A percentile compares a stretch with the other conserved stretches of the same genome.
These are phyloP conservation scores for Hyaloperonospora arabidopsidis DNA, from an alignment of 352 stramenopile species.

Conservation along the genomic window DNA sequence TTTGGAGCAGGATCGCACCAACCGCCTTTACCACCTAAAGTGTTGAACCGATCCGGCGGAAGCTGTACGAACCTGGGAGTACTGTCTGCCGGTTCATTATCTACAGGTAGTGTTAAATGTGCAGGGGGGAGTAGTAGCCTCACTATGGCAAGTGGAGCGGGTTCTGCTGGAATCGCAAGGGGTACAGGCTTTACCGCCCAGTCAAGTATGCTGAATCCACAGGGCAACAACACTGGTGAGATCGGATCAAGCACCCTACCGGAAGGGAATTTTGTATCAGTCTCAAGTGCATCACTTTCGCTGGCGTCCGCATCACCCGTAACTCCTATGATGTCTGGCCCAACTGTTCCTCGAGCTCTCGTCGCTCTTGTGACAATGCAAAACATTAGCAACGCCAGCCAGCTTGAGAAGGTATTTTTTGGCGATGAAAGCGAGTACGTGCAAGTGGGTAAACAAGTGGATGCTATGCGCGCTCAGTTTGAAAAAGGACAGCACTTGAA, in stretches of 20 bases:
- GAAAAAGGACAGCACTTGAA: slow-evolving; percentile 59
- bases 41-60: slow-evolving; percentile 15
- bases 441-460: slow-evolving; percentile 41
- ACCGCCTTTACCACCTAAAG: slow-evolving; percentile 28
- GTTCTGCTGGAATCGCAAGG: slow-evolving; percentile 18
- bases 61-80: slow-evolving; percentile 24
- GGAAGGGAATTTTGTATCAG: slow-evolving; percentile 29
- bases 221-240: slow-evolving; percentile 10
- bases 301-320: slow-evolving; percentile 30
- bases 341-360: slow-evolving; percentile 38
- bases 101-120: slow-evolving; percentile 15
- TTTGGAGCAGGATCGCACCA: slow-evolving; percentile 29
- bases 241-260: slow-evolving; percentile 3
- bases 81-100: slow-evolving; percentile 12
- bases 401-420: slow-evolving; percentile 66
- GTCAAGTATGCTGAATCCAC: slow-evolving; percentile 15
- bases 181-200: slow-evolving; percentile 15
- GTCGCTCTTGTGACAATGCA: slow-evolving; percentile 71
- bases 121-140: slow-evolving; percentile 23
- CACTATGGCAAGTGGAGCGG: slow-evolving; percentile 13
- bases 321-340: slow-evolving; percentile 33
- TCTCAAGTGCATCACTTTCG: slow-evolving; percentile 31
- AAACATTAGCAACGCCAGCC: slow-evolving; percentile 46
- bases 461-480: slow-evolving; percentile 59
- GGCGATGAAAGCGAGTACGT: slow-evolving; percentile 56